phyloP scores from a whole-genome alignment of 768 basidiomycete species.

The Xerocomellus intermedius region DNA sequence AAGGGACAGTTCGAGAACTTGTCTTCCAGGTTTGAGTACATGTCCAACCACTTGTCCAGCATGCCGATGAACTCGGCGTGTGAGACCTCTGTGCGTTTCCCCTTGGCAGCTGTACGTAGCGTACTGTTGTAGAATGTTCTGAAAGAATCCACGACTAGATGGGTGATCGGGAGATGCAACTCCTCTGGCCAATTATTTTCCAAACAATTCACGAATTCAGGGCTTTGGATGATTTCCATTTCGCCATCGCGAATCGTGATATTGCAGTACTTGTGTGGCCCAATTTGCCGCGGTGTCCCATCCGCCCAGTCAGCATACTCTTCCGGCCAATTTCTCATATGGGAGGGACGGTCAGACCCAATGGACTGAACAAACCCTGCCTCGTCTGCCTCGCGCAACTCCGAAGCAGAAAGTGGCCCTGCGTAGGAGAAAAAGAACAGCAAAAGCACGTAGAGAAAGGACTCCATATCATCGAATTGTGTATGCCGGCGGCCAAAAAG shows the following conservation, averaged over 20 bases:
- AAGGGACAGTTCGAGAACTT: conserved; percentile 3
- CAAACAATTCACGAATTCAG: background rate
- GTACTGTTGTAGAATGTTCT: background rate
- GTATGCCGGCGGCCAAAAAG: background rate
- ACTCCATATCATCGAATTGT: conserved; percentile 1
- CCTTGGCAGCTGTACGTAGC: background rate
- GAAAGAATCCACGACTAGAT: background rate
- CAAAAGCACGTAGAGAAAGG: background rate
- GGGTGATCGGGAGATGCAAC: background rate
- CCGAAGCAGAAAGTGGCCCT: background rate
- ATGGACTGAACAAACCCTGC: background rate
- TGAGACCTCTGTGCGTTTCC: background rate
- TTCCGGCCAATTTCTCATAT: background rate
- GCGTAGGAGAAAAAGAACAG: conserved; percentile 1
- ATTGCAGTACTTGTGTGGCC: background rate
- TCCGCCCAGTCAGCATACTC: background rate
- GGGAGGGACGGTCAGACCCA: background rate
- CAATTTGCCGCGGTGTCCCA: background rate
- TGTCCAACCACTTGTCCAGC: background rate
- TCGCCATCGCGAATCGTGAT: no score
- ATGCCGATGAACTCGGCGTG: background rate
- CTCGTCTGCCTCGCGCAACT: background rate
- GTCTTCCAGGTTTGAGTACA: background rate
- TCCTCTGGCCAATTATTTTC: background rate
- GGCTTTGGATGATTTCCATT: background rate